Percentiles rank a stretch among this genome's conserved stretches.
phyloP scores from a whole-genome alignment of 169 alveolate genomes.

The Plasmodium cynomolgi region DNA sequence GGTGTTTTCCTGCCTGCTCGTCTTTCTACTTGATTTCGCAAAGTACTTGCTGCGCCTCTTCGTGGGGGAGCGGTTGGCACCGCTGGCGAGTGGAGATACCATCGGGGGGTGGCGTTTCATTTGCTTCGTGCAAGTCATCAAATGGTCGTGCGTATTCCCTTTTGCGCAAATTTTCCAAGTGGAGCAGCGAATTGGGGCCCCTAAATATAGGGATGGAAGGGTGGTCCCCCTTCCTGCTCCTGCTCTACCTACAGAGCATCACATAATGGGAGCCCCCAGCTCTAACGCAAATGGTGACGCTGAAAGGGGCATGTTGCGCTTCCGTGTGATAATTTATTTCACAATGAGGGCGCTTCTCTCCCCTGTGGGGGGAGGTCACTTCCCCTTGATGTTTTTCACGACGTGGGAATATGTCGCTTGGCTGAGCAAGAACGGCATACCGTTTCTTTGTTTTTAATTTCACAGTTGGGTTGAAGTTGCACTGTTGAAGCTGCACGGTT shows the following conservation, averaged over 20 bases:
- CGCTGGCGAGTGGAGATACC: background rate
- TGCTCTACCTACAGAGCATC: background rate
- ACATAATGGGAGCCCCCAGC: background rate
- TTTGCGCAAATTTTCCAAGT: background rate
- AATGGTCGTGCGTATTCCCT: background rate
- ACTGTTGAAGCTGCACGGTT: background rate
- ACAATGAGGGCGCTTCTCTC: background rate
- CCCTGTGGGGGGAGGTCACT: background rate
- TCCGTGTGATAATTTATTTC: background rate
- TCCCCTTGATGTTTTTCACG: background rate
- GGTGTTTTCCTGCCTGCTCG: background rate
- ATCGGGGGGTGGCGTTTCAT: background rate
- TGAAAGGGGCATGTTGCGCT: background rate
- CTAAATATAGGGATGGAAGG: background rate
- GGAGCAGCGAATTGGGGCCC: background rate
- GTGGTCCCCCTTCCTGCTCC: background rate
- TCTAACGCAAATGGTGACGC: background rate
- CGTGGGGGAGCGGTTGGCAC: background rate
- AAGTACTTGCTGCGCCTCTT: conserved; percentile 48
- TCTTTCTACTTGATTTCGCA: conserved; percentile 1
- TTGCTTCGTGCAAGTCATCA: background rate
- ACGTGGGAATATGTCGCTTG: background rate
- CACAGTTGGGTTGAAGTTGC: background rate
- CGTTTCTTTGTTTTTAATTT: background rate
- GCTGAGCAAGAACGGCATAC: background rate